These are phyloP conservation scores for Gynandropsis gynandra DNA, from an alignment of 345 rosid genomes.

Conservation along the genomic window DNA sequence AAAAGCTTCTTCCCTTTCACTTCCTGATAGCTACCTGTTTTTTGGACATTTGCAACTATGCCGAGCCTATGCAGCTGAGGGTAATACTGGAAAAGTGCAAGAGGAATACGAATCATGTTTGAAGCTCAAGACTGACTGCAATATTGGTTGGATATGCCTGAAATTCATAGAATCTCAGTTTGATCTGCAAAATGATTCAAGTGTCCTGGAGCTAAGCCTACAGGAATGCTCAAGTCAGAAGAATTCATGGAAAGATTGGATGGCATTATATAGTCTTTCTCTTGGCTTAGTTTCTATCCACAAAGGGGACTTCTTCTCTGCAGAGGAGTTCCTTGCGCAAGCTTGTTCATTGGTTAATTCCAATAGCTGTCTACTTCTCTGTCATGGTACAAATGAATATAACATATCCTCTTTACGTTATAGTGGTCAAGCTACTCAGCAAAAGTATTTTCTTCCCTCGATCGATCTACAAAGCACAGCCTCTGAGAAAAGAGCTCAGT, in stretches of 20 bases:
- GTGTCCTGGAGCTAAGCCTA: slow-evolving; percentile 40
- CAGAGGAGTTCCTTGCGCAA: slow-evolving; percentile 54
- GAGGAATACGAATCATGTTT: slow-evolving; percentile 62
- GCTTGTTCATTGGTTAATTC: slow-evolving; percentile 48
- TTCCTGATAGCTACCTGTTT: slow-evolving; percentile 59
- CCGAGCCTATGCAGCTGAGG: slow-evolving; percentile 70
- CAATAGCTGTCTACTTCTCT: slow-evolving; percentile 68
- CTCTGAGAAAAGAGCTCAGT: no score
- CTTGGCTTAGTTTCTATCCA: slow-evolving; percentile 48
- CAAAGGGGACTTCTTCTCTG: slow-evolving; percentile 45
- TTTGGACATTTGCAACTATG: slow-evolving; percentile 68
- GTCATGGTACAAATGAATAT: slow-evolving; percentile 45
- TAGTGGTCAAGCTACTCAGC: not conserved
- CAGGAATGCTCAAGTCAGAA: slow-evolving; percentile 40
- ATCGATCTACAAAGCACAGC: slow-evolving; percentile 8
- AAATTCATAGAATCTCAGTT: slow-evolving; percentile 61
- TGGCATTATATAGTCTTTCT: slow-evolving; percentile 44
- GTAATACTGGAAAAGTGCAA: slow-evolving; percentile 32
- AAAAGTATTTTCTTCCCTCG: slow-evolving; percentile 11
- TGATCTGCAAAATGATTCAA: slow-evolving; percentile 40
- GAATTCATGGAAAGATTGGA: slow-evolving; percentile 53
- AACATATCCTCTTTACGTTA: not conserved
- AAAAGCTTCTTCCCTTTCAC: slow-evolving; percentile 47
- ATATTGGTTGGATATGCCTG: slow-evolving; percentile 70
- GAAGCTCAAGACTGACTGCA: slow-evolving; percentile 66